Base-by-base conservation (phyloP, 2,329 filamentous ascomycete genomes). In the Bisporella sp. region DNA sequence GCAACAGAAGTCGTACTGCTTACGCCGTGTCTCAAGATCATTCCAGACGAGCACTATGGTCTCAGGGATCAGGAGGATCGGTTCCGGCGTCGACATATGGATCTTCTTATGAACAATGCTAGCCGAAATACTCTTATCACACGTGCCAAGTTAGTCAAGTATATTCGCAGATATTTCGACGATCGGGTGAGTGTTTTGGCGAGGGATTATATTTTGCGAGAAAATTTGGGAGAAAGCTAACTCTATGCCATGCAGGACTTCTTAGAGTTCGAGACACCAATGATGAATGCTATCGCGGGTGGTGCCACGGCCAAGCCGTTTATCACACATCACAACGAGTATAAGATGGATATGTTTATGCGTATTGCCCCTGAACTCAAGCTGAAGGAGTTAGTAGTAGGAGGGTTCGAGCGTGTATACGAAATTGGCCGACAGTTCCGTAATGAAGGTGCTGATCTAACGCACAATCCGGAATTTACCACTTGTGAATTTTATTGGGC, bases 391-490 rank as follows among this genome's bases (percentile, higher is more conserved):
- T 56, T 85, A 51, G 87, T 97, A 46, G 92, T 99, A 32, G 95
- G 95, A 64, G 93, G 92, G 53, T 78, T 97, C 41, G 89, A 96
- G 73, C 83, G 88, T 62, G 93, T 99, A 11, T 99, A 96, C 71
- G 93, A 99, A 69, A 82, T 99, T 56, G 93, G 93, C 57, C 85
- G 90, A 59, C 89, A 95, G 68, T 99, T 99, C 81, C 78, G 93
- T 63, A 99, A 99, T 65, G 91, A 96, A 70, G 85, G 87, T 53
- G 85, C 89, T 57, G 89, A 95, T 68, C 75, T 93, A 46, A 99
- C 93, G 6, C 93, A 99, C 77, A 99, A 97, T 75, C 93, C 88
- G 39, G 93, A 99, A 68, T 99, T 99, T 75, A 99, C 93, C 41
- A 95, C 89, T 30, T 89, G 89, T 69, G 93, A 99, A 70, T 97